Percentiles rank a stretch among this genome's conserved stretches.
These are phyloP conservation scores for Phytophthora citricola DNA, from an alignment of 352 stramenopile species.

Conservation along the genomic window DNA sequence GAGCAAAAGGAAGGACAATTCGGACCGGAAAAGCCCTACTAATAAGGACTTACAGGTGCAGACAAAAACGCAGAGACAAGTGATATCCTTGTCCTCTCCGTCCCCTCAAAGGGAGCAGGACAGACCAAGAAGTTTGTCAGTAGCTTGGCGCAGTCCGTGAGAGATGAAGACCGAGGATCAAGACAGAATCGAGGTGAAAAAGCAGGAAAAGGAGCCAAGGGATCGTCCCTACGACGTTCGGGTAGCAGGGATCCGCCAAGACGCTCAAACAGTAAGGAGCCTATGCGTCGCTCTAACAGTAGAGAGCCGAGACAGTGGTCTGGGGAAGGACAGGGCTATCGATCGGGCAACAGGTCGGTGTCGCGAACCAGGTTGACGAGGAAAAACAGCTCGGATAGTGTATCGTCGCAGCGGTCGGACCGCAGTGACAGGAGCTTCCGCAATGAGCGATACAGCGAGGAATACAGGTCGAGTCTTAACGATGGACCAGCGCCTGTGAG, in stretches of 20 bases:
- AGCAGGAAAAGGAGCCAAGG: conserved; percentile 14
- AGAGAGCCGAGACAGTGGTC: conserved; percentile 14
- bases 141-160: conserved; percentile 42
- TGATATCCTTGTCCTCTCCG: conserved; percentile 45
- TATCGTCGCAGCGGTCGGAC: conserved; percentile 58
- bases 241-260: conserved; percentile 17
- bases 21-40: conserved; percentile 13
- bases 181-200: conserved; percentile 21
- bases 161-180: conserved; percentile 23
- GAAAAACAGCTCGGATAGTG: conserved; percentile 67
- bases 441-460: conserved; percentile 42
- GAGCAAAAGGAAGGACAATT: conserved; percentile 28
- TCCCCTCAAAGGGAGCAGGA: conserved; percentile 31
- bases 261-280: conserved; percentile 8
- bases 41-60: conserved; percentile 33
- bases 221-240: conserved; percentile 27
- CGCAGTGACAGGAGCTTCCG: conserved; percentile 43
- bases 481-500: conserved; percentile 24
- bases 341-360: conserved; percentile 31
- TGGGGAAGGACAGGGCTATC: conserved; percentile 24
- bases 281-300: conserved; percentile 6
- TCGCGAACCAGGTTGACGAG: conserved; percentile 39
- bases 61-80: conserved; percentile 31
- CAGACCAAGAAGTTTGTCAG: conserved; percentile 45
- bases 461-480: conserved; percentile 28